Percentiles rank a stretch among this genome's conserved stretches.
Conservation (phyloP, 371 early-diverging fungal species). For the Mucor racemosus region DNA sequence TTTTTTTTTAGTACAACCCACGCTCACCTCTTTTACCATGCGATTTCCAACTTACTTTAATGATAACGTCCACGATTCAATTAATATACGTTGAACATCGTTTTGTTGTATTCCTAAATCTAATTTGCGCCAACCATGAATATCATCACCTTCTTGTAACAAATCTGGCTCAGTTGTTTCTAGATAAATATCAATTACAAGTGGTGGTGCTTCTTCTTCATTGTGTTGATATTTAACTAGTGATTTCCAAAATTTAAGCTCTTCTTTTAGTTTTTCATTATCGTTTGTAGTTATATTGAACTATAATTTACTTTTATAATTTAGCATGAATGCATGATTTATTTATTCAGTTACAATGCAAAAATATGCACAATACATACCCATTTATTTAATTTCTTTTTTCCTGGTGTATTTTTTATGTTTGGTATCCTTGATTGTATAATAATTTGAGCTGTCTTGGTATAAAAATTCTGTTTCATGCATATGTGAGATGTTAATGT, state of each 20-base stretch:
- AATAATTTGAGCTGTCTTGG: constrained; percentile 64
- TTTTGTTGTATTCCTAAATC: constrained; percentile 5
- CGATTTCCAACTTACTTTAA: constrained; percentile 57
- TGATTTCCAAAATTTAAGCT: constrained; percentile 73
- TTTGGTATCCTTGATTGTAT: constrained; percentile 48
- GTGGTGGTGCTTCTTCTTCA: constrained; percentile 41
- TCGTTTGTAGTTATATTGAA: constrained; percentile 82
- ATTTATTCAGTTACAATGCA: background rate
- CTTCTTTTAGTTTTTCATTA: constrained; percentile 66
- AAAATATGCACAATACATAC: background rate
- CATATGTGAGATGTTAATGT: background rate
- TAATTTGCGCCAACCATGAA: constrained; percentile 8
- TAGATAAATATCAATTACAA: constrained; percentile 17
- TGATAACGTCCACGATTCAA: constrained; percentile 81
- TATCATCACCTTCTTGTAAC: constrained; percentile 9
- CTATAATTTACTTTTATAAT: constrained; percentile 35
- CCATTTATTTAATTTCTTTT: constrained; percentile 29
- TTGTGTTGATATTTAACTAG: constrained; percentile 52
- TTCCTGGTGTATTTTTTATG: constrained; percentile 1
- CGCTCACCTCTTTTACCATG: background rate
- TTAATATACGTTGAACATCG: constrained; percentile 50
- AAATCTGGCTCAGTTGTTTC: constrained; percentile 29
- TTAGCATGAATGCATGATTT: background rate
- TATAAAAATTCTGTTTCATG: constrained; percentile 53
- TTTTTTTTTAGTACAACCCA: background rate